A percentile compares a stretch with the other conserved stretches of the same genome.
phyloP scores from a whole-genome alignment of 257 asterid genomes.

The Nicotiana paniculata region DNA sequence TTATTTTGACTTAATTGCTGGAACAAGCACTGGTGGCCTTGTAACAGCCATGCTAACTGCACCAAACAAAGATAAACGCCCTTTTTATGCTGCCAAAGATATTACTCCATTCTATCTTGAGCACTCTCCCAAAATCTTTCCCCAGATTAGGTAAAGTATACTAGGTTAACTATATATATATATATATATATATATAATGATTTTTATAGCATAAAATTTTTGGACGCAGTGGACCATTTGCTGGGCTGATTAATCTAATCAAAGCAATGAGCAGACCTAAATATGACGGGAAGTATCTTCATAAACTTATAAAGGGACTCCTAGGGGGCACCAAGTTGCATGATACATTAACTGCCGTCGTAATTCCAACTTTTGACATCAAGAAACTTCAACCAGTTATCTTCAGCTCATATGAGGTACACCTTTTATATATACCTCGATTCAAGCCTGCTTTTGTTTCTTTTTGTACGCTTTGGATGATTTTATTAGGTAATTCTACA shows the following conservation, averaged over 20 bases:
- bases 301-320: conserved; percentile 6
- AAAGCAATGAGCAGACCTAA: conserved; percentile 34
- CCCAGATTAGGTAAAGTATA: conserved; percentile 24
- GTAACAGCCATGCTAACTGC: conserved; percentile 46
- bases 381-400: conserved; percentile 42
- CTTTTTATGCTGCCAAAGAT: conserved; percentile 50
- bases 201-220: too few species aligned
- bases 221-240: conserved; percentile 25
- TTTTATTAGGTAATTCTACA: too few species aligned
- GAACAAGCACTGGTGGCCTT: conserved; percentile 61
- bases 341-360: conserved; percentile 41
- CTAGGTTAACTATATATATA: too few species aligned
- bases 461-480: too few species aligned
- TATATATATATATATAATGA: too few species aligned
- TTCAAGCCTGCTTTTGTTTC: too few species aligned
- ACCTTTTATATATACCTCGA: neutral
- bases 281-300: conserved; percentile 40
- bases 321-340: conserved; percentile 31
- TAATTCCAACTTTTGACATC: conserved; percentile 41
- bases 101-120: conserved; percentile 37
- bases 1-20: conserved; percentile 51
- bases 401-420: conserved; percentile 36
- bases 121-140: conserved; percentile 41
- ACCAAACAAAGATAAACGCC: conserved; percentile 35
- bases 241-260: conserved; percentile 10